A percentile compares a stretch with the other conserved stretches of the same genome.
These are phyloP conservation scores for Emmonsia crescens DNA, from an alignment of 2,329 filamentous ascomycete species.

Conservation along the genomic window DNA sequence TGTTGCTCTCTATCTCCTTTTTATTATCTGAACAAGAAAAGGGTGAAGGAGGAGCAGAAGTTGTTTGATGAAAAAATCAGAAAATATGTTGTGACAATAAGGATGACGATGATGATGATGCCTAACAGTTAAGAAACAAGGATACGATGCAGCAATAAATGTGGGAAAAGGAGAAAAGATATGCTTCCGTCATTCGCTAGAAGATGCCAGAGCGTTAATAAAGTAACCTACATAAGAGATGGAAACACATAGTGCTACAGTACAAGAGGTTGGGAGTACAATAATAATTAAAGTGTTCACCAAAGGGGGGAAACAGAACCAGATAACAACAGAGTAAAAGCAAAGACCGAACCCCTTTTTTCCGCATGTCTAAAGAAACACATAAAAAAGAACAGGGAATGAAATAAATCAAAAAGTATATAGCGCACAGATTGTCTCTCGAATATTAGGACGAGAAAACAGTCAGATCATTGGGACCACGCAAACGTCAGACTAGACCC, in stretches of 20 bases:
- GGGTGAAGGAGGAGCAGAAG: too few species aligned
- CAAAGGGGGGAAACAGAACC: neutral
- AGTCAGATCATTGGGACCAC: neutral
- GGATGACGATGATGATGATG: too few species aligned
- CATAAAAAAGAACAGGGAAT: neutral
- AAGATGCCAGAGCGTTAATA: neutral
- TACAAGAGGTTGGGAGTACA: neutral
- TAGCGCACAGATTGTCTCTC: neutral
- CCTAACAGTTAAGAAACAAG: neutral
- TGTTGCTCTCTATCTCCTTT: too few species aligned
- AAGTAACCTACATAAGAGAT: neutral
- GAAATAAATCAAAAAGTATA: neutral
- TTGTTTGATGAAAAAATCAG: too few species aligned
- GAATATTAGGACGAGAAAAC: neutral
- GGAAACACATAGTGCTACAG: neutral
- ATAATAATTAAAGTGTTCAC: neutral
- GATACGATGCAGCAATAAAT: neutral
- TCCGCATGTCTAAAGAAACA: neutral
- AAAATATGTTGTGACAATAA: too few species aligned
- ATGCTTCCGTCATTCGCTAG: neutral
- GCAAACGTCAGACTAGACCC: neutral
- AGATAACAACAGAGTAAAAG: neutral
- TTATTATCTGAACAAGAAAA: too few species aligned
- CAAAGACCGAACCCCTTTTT: neutral
- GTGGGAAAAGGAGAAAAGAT: neutral